phyloP scores from a whole-genome alignment of 73 alveolate genomes.

The Tetrahymena thermophila region DNA sequence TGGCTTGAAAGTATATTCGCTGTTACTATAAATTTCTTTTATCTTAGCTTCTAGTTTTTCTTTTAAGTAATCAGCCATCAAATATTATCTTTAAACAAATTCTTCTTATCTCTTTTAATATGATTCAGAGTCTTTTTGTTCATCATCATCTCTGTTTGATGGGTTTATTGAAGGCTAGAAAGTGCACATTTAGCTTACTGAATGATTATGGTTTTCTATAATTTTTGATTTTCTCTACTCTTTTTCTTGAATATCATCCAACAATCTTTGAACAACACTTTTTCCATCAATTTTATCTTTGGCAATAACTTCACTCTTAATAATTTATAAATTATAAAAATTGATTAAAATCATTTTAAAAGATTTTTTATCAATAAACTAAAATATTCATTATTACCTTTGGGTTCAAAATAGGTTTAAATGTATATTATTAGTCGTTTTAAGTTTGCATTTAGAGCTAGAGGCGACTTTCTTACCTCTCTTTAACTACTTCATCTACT shows the following conservation, averaged over 20 bases:
- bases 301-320: conserved; percentile 9
- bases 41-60: conserved; percentile 22
- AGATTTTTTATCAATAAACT: too few relatives aligned
- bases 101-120: neutral
- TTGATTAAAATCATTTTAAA: too few relatives aligned
- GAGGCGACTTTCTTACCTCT: conserved; percentile 19
- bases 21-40: conserved; percentile 10
- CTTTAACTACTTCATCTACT: conserved; percentile 37
- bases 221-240: conserved; percentile 5
- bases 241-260: conserved; percentile 32
- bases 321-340: too few relatives aligned
- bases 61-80: conserved; percentile 41
- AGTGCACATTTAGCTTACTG: conserved; percentile 19
- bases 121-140: neutral
- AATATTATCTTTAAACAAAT: conserved; percentile 7
- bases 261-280: conserved; percentile 25
- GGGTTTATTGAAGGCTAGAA: conserved; percentile 37
- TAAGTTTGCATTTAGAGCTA: conserved; percentile 2
- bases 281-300: conserved; percentile 9
- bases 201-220: neutral
- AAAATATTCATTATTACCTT: neutral
- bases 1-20: conserved; percentile 27
- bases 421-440: conserved; percentile 5
- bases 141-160: conserved; percentile 3
- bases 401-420: conserved; percentile 19